A percentile compares a stretch with the other conserved stretches of the same genome.
These are phyloP conservation scores for Dacryopinax spathularia DNA, from an alignment of 768 basidiomycete species.

Conservation along the genomic window DNA sequence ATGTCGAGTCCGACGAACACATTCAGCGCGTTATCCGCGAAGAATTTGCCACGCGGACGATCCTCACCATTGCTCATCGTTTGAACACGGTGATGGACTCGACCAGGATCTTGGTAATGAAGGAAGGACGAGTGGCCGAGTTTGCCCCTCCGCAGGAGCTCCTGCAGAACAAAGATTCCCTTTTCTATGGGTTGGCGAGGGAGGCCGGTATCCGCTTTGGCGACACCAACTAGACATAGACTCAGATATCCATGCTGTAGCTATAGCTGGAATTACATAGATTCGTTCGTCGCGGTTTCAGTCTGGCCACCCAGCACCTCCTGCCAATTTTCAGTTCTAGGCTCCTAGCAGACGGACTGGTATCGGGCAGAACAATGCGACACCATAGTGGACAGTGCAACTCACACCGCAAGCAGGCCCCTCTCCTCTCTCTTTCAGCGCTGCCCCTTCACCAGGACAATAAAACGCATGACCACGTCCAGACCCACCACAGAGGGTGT, in stretches of 20 bases:
- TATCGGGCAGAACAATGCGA: too few species aligned
- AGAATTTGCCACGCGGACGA: conserved; percentile 63
- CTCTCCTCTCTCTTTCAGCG: too few species aligned
- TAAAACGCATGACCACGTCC: too few species aligned
- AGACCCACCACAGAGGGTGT: too few species aligned
- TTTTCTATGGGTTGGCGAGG: conserved; percentile 14
- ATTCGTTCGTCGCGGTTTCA: too few species aligned
- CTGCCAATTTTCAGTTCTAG: too few species aligned
- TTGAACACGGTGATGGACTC: conserved; percentile 76
- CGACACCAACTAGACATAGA: not conserved
- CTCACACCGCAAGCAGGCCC: too few species aligned
- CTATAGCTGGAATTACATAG: not conserved
- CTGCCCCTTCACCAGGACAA: too few species aligned
- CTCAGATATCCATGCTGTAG: not conserved
- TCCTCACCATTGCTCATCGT: conserved; percentile 74
- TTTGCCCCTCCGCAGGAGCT: conserved; percentile 56
- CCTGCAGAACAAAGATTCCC: conserved; percentile 34
- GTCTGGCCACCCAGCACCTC: too few species aligned
- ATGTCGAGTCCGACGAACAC: conserved; percentile 75
- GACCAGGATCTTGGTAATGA: conserved; percentile 68
- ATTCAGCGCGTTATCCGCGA: conserved; percentile 77
- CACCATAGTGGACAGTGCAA: too few species aligned
- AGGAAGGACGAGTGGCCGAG: conserved; percentile 65
- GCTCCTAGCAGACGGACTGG: too few species aligned
- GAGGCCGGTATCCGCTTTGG: conserved; percentile 10